Base-by-base conservation (phyloP, 1,284 basidiomycete species). In the Flammula alnicola region DNA sequence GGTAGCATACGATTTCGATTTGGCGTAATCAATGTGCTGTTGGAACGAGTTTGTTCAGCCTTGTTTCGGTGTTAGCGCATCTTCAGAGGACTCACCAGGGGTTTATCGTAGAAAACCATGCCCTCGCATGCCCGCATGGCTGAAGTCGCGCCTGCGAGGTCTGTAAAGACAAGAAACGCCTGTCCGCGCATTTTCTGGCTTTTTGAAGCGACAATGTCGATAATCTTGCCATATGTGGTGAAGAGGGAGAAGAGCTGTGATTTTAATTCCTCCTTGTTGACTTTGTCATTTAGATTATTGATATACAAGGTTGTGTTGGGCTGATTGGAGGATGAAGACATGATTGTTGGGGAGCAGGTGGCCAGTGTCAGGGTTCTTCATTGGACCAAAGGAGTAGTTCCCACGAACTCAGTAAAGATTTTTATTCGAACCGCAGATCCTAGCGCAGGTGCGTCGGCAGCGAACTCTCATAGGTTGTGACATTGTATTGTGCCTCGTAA, bases 181-280 rank as follows among this genome's bases (percentile, higher is more conserved):
- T 98, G 95, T 2, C 96, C 96, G 54, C 91, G 84, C 86, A 95
- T 95, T 64, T 87, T 90, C 46, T 81, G 72, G 57, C 78, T 84
- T 67, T 98, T 95, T 35, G 91, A 87, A n/a, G 96, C 95, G 44
- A 98, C 84, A 43, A 99, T 84, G 69, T 99, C 96, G 71, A 98
- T 82, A 38, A 99, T 78, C 65, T 87, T 88, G 61, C 96, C 96
- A 72, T 98, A 94, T 19, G 93, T 90, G 10, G 87, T 88, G 76
- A 99, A 99, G 45, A 99, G 83, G 20, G 88, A 84, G 66, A 89
- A 93, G 1, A 99, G 81, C 70, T 95, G 91, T 3, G 76, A 71
- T 39, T 86, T 80, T 9, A 98, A 77, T 73, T 99, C 96, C 26
- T 91, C 85, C 72, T 96, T 99, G 74, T 95, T 94, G 60, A 96